These are phyloP conservation scores for Raddia distichophylla DNA, from an alignment of 176 grass and related monocot species.

Conservation along the genomic window DNA sequence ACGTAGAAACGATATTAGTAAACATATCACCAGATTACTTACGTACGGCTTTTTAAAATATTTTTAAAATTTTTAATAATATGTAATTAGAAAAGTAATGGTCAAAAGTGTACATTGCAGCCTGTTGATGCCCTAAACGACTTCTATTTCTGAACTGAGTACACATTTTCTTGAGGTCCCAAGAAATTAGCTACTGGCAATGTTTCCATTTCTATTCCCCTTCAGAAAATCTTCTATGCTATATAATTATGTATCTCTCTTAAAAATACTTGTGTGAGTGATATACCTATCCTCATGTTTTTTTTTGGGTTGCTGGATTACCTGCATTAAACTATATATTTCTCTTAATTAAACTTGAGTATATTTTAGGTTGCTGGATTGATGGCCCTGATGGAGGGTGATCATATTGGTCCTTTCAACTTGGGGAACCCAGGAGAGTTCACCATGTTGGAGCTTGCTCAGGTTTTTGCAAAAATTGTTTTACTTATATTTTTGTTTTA, in stretches of 20 bases:
- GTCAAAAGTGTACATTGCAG: neutral
- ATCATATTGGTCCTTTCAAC: slow-evolving; percentile 90
- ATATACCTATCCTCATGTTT: too few species aligned
- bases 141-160: neutral
- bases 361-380: slow-evolving; percentile 74
- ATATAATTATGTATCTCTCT: neutral
- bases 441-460: slow-evolving; percentile 90
- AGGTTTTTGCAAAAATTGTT: slow-evolving; percentile 48
- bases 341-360: slow-evolving; percentile 17
- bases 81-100: neutral
- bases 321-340: neutral
- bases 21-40: neutral
- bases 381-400: slow-evolving; percentile 83
- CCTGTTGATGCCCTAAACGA: neutral
- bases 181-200: slow-evolving; percentile 2
- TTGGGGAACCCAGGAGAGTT: slow-evolving; percentile 95
- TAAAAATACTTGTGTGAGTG: slow-evolving; percentile 1
- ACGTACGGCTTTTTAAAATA: neutral
- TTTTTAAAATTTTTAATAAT: neutral
- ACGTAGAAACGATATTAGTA: neutral
- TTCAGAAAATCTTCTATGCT: neutral
- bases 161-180: slow-evolving; percentile 9
- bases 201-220: neutral
- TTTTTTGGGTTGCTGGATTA: slow-evolving; percentile 69
- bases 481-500: neutral